phyloP scores from a whole-genome alignment of 2,329 filamentous ascomycete genomes.

The Neopestalotiopsis sp. region DNA sequence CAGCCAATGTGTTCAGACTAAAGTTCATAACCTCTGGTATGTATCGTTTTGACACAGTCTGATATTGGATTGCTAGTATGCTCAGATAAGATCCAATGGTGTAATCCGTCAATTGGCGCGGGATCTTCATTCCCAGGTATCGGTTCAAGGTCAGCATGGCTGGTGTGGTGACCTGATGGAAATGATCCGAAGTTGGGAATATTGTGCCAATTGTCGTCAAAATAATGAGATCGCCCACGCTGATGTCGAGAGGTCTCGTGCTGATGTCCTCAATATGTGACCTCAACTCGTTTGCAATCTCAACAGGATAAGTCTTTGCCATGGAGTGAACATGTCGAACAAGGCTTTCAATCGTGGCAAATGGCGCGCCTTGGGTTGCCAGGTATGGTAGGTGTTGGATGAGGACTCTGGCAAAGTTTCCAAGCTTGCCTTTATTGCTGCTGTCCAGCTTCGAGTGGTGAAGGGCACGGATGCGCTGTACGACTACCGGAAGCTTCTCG shows the following conservation, averaged over 20 bases:
- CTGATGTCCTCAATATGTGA: conserved; percentile 67
- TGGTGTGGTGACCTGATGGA: conserved; percentile 92
- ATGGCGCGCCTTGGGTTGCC: conserved; percentile 51
- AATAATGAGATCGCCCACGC: conserved; percentile 77
- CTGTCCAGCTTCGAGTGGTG: conserved; percentile 86
- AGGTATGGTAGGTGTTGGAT: conserved; percentile 65
- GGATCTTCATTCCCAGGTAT: conserved; percentile 79
- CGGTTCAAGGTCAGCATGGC: conserved; percentile 83
- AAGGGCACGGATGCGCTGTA: conserved; percentile 90
- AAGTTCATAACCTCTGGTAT: conserved; percentile 89
- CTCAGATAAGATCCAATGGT: conserved; percentile 79
- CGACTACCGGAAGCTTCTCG: conserved; percentile 73
- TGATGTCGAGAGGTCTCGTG: conserved; percentile 56
- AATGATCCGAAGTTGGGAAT: conserved; percentile 96
- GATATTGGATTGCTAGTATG: conserved; percentile 81
- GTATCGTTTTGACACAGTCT: conserved; percentile 82
- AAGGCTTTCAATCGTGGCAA: conserved; percentile 75
- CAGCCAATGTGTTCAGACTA: conserved; percentile 73
- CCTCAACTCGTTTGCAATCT: conserved; percentile 79
- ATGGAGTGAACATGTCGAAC: conserved; percentile 93
- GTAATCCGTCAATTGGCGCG: conserved; percentile 68
- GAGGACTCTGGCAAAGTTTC: conserved; percentile 68
- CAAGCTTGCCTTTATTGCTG: conserved; percentile 83
- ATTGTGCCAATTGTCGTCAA: conserved; percentile 82
- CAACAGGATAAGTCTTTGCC: conserved; percentile 81